Base-by-base conservation (phyloP, 768 basidiomycete genomes). In the Boletus bicolor region DNA sequence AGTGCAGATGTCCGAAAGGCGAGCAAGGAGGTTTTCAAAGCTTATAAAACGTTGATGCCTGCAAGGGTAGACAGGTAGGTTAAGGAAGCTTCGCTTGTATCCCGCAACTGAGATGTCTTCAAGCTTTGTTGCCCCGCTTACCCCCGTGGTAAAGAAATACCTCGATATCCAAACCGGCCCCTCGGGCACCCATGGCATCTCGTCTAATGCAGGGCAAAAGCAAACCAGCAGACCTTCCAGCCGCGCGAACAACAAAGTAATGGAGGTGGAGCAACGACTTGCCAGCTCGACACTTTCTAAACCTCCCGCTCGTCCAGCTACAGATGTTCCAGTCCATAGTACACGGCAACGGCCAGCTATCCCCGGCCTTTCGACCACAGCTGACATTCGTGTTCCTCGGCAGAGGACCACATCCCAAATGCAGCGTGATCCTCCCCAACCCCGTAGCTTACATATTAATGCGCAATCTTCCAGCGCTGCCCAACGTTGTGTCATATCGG, bases 81-180 rank as follows among this genome's bases (percentile, higher is more conserved):
- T 5, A 21, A 53, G 17, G 8, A 51, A 11, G 12, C 15, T 32
- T 32, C 32, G 62, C 57, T 37, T 19, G 12, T n/a, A 36, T 43
- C 15, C 50, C 30, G 34, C 7, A 52, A 46, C 55, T 63, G 45
- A 68, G 12, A 37, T 44, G 6, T 38, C 44, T 30, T 50, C 17
- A 57, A 93, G 91, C 48, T 94, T 93, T 63, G 77, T 80, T 17
- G 76, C 76, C 4, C 89, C 89, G 14, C 76, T 94, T 12, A 84
- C 87, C 7, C 91, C 92, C 1, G 86, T 83, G 3, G 83, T 83
- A 38, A 86, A 82, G 63, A 91, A 88, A 70, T 90, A 90, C 64
- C 79, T 93, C 4, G 84, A 85, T 55, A 78, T 82, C 47, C 74
- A 70, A 41, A 12, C 35, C 1, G 54, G 44, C 7, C 44, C 62